Conservation (phyloP, 108 stramenopile species). For the Aurantiochytrium sp. region DNA sequence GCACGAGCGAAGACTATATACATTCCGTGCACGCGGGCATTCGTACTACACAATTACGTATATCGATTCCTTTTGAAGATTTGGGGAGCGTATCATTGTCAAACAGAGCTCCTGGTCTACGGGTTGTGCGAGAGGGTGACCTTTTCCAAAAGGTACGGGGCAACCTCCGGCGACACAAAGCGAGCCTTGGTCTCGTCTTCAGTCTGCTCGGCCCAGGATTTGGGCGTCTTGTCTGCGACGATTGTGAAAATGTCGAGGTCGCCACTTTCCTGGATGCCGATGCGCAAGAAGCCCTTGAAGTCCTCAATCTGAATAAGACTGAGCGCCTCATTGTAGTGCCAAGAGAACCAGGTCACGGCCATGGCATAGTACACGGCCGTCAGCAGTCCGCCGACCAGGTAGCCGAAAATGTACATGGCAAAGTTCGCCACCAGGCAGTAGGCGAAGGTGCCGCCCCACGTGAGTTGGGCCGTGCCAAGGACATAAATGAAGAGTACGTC, state of each 20-base stretch:
- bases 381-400: not conserved
- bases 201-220: not conserved
- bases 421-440: not conserved
- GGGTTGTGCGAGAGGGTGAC: not conserved
- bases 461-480: not conserved
- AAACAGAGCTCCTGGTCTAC: too few relatives aligned
- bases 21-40: too few relatives aligned
- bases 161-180: not conserved
- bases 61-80: too few relatives aligned
- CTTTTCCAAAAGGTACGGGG: not conserved
- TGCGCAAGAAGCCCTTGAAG: slow-evolving; percentile 5
- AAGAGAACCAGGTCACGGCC: not conserved
- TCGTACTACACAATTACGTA: too few relatives aligned
- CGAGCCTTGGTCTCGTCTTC: not conserved
- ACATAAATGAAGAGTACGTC: not conserved
- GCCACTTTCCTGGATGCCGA: not conserved
- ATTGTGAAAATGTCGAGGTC: slow-evolving; percentile 3
- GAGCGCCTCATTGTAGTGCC: slow-evolving; percentile 21
- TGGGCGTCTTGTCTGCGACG: slow-evolving; percentile 5
- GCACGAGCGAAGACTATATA: too few relatives aligned
- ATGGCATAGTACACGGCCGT: not conserved
- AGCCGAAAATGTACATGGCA: not conserved
- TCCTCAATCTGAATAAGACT: slow-evolving; percentile 17
- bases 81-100: too few relatives aligned
- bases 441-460: not conserved